These are phyloP conservation scores for Candida corydali DNA, from an alignment of 805 yeast genomes.

Conservation along the genomic window DNA sequence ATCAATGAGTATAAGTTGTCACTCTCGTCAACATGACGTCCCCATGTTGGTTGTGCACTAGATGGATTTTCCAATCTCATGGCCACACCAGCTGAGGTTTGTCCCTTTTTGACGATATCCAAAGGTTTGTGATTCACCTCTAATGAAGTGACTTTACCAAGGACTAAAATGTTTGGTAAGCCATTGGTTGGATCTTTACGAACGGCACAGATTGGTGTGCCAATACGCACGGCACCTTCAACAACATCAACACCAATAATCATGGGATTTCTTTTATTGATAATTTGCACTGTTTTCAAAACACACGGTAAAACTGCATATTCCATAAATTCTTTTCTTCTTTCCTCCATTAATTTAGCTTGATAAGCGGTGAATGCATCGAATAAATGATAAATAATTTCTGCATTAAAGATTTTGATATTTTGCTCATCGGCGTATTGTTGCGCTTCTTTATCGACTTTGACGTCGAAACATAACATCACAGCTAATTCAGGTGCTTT, in stretches of 20 bases:
- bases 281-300: conserved; percentile 88
- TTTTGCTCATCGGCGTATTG: conserved; percentile 95
- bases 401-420: conserved; percentile 90
- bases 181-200: conserved; percentile 84
- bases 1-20: conserved; percentile 89
- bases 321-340: conserved; percentile 83
- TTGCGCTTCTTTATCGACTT: conserved; percentile 96
- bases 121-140: conserved; percentile 92
- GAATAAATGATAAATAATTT: conserved; percentile 92
- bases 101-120: conserved; percentile 84
- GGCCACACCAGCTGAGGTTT: conserved; percentile 97
- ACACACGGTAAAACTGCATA: conserved; percentile 95
- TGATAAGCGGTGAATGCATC: conserved; percentile 94
- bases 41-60: conserved; percentile 95
- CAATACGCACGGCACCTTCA: conserved; percentile 85
- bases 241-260: conserved; percentile 96
- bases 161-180: conserved; percentile 59
- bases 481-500: conserved; percentile 93
- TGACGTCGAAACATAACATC: conserved; percentile 98
- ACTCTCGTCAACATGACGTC: conserved; percentile 95
- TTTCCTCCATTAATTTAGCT: conserved; percentile 77
- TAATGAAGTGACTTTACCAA: conserved; percentile 89
- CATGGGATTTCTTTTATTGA: conserved; percentile 98
- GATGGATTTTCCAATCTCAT: conserved; percentile 94
- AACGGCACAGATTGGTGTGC: conserved; percentile 95